Percentiles rank a stretch among this genome's conserved stretches.
Evolutionary conservation across 495 filamentous ascomycete species (phyloP).

Genomic region (Talaromyces ruber): DNA sequence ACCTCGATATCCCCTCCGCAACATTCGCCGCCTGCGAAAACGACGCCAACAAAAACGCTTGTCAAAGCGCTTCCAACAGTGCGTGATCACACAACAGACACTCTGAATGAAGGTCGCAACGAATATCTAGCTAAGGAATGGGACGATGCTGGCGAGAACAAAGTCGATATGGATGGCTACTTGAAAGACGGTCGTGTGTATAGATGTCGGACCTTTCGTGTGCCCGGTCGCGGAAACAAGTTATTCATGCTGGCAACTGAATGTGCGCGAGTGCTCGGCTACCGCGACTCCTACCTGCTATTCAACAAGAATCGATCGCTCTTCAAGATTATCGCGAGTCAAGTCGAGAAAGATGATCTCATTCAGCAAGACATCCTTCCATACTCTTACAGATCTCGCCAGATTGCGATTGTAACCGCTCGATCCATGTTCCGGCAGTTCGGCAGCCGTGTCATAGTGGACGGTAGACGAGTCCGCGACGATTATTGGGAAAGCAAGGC

Average conservation of each 20-base stretch:
- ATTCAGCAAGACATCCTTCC: constrained; percentile 92
- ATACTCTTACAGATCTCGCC: constrained; percentile 94
- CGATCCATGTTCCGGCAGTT: constrained; percentile 99
- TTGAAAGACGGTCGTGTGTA: constrained; percentile 78
- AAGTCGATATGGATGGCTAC: constrained; percentile 78
- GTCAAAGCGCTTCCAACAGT: constrained; percentile 95
- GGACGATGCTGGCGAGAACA: constrained; percentile 86
- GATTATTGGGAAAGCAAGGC: constrained; percentile 99
- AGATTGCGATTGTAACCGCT: constrained; percentile 98
- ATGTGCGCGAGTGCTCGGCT: constrained; percentile 89
- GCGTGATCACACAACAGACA: constrained; percentile 94
- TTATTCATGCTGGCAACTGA: constrained; percentile 98
- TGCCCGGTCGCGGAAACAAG: constrained; percentile 84
- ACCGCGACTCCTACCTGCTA: constrained; percentile 92
- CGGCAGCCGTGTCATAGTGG: constrained; percentile 86
- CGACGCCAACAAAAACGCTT: constrained; percentile 80
- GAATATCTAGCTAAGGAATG: constrained; percentile 94
- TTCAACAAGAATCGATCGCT: constrained; percentile 99
- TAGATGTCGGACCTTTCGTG: constrained; percentile 85
- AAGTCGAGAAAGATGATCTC: constrained; percentile 92
- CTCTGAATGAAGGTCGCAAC: constrained; percentile 83
- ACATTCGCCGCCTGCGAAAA: constrained; percentile 69
- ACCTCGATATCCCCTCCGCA: constrained; percentile 50
- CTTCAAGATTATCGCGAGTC: constrained; percentile 95
- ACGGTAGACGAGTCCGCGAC: constrained; percentile 85